phyloP scores from a whole-genome alignment of 371 early-diverging fungal genomes.

The Mucor mucedo region DNA sequence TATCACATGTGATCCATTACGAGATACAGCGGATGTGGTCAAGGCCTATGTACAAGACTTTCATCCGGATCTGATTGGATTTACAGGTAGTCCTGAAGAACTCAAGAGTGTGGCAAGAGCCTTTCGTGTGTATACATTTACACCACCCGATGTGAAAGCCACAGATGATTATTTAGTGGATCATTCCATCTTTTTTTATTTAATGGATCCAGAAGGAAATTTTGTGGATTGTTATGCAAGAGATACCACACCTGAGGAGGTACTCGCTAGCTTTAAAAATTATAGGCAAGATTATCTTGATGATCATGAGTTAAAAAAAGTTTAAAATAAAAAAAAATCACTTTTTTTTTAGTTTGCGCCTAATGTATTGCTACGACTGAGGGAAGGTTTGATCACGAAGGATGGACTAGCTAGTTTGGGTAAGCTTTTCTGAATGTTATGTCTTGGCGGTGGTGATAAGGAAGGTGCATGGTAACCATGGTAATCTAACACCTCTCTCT shows the following conservation, averaged over 20 bases:
- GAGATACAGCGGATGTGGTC: slow-evolving; percentile 84
- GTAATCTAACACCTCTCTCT: not conserved
- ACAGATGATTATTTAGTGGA: slow-evolving; percentile 93
- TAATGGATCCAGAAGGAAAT: slow-evolving; percentile 87
- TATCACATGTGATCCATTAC: slow-evolving; percentile 92
- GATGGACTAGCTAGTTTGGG: not conserved
- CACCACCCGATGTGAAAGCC: slow-evolving; percentile 76
- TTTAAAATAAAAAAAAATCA: slow-evolving; percentile 11
- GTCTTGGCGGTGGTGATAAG: slow-evolving; percentile 17
- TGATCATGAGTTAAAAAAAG: slow-evolving; percentile 36
- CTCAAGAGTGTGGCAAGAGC: slow-evolving; percentile 81
- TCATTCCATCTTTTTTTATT: slow-evolving; percentile 94
- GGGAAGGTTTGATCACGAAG: slow-evolving; percentile 3
- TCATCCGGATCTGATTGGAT: slow-evolving; percentile 86
- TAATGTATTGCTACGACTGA: slow-evolving; percentile 24
- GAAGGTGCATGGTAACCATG: not conserved
- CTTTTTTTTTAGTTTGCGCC: not conserved
- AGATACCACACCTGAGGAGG: slow-evolving; percentile 63
- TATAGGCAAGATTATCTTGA: slow-evolving; percentile 52
- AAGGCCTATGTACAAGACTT: slow-evolving; percentile 87
- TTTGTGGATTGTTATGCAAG: slow-evolving; percentile 89
- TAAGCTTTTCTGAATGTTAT: not conserved
- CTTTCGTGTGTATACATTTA: slow-evolving; percentile 87
- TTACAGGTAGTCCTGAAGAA: slow-evolving; percentile 85
- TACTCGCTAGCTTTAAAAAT: slow-evolving; percentile 57